Evolutionary conservation across 2,329 filamentous ascomycete genomes (phyloP), one percentile per base, ranked within the genome.

Genomic region (Penicillium corylophilum): DNA sequence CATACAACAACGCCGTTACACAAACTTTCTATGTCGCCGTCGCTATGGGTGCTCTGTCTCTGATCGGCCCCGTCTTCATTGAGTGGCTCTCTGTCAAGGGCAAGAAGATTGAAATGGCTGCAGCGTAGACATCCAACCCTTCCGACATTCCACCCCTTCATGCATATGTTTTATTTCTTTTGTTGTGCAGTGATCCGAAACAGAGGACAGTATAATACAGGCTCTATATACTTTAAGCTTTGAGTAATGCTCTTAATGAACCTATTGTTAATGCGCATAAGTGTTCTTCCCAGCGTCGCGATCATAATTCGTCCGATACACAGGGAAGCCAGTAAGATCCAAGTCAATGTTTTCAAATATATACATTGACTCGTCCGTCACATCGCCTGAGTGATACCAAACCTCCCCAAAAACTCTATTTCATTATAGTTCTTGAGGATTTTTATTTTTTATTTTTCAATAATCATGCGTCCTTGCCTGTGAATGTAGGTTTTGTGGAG

Each of bases 81-180:
- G 66, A 74, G 53, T 76, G 73, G 73, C 64, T 71, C 46, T 73
- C 67, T 4, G 69, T 76, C 23, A 74, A 72, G 57, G 68, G 66
- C 4, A 69, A 61, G 48, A 67, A 64, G 26, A 45, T 69, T 39
- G 63, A 68, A n/a, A 48, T 60, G 46, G 31, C 47, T 8, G 41
- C 60, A 8, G 60, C 46, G 24, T 57, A 56, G 16, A 2, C 39
- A 24, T 18, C n/a, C 5, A 24, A 20, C 9, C 7, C 3, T 43
- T 18, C 12, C 10, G 23, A 7, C 13, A 23, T 35, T 20, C n/a
- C 23, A 24, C n/a, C 39, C 16, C 31, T 59, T 57, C 51, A 18
- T 59, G 55, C 55, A 60, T 54, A 60, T 52, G 48, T 12, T 55
- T 53, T 35, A 46, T 51, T 10, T 35, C 46, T 28, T 29, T 18